Evolutionary conservation across 805 yeast species (phyloP).

Genomic region (Nakazawaea peltata): DNA sequence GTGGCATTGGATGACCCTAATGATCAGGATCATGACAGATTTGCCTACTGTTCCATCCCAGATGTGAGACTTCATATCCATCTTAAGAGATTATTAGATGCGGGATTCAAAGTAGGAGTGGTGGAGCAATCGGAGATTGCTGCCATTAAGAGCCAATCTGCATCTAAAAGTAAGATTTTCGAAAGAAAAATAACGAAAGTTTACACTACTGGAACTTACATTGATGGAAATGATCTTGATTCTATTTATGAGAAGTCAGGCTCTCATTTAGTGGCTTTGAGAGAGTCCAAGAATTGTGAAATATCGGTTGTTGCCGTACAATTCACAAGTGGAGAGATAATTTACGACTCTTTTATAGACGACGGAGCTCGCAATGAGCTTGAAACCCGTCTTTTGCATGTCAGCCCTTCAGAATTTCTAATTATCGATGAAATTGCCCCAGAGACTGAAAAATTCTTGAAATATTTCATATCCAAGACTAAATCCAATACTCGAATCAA

Average conservation of each 20-base stretch:
- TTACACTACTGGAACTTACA: constrained; percentile 78
- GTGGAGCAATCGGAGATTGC: constrained; percentile 82
- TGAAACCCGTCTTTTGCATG: constrained; percentile 65
- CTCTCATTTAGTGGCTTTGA: constrained; percentile 39
- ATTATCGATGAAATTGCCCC: constrained; percentile 26
- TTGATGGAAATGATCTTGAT: constrained; percentile 42
- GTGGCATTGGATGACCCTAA: constrained; percentile 42
- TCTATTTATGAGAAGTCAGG: constrained; percentile 22
- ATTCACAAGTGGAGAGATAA: constrained; percentile 67
- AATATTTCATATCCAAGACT: constrained; percentile 1
- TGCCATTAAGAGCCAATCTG: constrained; percentile 50
- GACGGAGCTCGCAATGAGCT: constrained; percentile 46
- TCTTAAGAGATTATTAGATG: constrained; percentile 59
- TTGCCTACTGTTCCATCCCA: constrained; percentile 85
- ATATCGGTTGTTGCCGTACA: constrained; percentile 55
- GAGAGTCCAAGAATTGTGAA: constrained; percentile 20
- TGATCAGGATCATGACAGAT: constrained; percentile 34
- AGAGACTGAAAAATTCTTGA: constrained; percentile 19
- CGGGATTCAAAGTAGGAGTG: constrained; percentile 78
- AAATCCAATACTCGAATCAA: constrained; percentile 13
- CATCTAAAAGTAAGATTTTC: constrained; percentile 52
- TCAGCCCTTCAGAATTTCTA: constrained; percentile 73
- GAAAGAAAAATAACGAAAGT: constrained; percentile 61
- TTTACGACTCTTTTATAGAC: constrained; percentile 67
- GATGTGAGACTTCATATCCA: constrained; percentile 68